Conservation (phyloP, 257 asterid species). For the Jasminum sambac region DNA sequence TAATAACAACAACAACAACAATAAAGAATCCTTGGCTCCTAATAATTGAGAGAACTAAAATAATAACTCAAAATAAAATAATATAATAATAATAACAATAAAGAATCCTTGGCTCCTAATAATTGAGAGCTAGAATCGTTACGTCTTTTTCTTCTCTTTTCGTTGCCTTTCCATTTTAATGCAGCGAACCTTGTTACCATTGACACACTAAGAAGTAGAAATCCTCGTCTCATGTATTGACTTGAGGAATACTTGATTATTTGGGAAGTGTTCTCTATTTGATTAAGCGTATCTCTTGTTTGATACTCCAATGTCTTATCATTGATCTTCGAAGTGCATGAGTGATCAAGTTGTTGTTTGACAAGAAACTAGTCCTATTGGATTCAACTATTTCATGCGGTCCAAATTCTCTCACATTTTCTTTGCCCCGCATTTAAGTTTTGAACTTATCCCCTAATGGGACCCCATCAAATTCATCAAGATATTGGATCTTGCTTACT, state of each 20-base stretch:
- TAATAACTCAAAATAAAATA: too few species aligned
- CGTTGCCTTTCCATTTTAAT: too few species aligned
- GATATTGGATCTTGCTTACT: not conserved
- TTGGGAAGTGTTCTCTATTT: slow-evolving; percentile 3
- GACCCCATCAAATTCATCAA: slow-evolving; percentile 16
- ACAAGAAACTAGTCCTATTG: slow-evolving; percentile 23
- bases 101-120: too few species aligned
- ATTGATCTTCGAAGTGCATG: slow-evolving; percentile 14
- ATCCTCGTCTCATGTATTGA: not conserved
- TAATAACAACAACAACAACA: too few species aligned
- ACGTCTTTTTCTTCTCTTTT: too few species aligned
- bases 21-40: too few species aligned
- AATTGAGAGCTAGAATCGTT: too few species aligned
- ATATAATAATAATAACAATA: too few species aligned
- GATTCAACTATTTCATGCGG: slow-evolving; percentile 6
- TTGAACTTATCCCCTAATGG: slow-evolving; percentile 8
- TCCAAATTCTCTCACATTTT: slow-evolving; percentile 17
- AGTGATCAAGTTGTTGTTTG: slow-evolving; percentile 21
- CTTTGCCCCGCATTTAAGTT: slow-evolving; percentile 9
- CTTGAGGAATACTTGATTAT: slow-evolving; percentile 7
- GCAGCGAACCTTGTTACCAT: too few species aligned
- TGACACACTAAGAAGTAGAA: too few species aligned
- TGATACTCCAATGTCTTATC: not conserved
- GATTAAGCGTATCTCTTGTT: not conserved
- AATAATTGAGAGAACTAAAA: too few species aligned